Conservation (phyloP, 345 rosid species). For the Camelina neglecta region DNA sequence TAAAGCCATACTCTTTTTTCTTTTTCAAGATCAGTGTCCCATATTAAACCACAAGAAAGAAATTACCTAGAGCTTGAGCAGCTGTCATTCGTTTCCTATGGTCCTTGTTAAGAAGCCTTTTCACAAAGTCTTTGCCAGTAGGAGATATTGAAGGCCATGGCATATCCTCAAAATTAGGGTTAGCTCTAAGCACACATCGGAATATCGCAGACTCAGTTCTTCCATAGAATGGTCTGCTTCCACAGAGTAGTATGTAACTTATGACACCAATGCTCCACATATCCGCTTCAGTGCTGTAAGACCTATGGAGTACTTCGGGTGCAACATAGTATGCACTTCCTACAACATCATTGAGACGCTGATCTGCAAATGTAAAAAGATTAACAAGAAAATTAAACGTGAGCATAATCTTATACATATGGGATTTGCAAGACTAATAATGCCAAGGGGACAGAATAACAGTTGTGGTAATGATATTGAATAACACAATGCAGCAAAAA, state of each 20-base stretch:
- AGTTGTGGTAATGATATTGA: not conserved
- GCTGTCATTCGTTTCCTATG: slow-evolving; percentile 97
- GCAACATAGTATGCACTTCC: slow-evolving; percentile 99
- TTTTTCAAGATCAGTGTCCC: slow-evolving; percentile 15
- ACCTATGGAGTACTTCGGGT: slow-evolving; percentile 98
- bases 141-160: slow-evolving; percentile 93
- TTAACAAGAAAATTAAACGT: not conserved
- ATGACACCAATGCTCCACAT: slow-evolving; percentile 99
- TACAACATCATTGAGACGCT: slow-evolving; percentile 92
- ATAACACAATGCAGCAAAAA: slow-evolving; percentile 4
- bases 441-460: not conserved
- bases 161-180: slow-evolving; percentile 84
- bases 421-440: not conserved
- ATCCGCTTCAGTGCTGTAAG: slow-evolving; percentile 92
- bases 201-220: slow-evolving; percentile 96
- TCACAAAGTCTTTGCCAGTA: slow-evolving; percentile 89
- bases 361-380: slow-evolving; percentile 56
- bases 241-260: slow-evolving; percentile 87
- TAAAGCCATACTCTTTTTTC: slow-evolving; percentile 29
- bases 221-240: slow-evolving; percentile 97
- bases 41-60: not conserved
- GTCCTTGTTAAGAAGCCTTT: slow-evolving; percentile 93
- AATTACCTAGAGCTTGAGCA: slow-evolving; percentile 88
- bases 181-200: slow-evolving; percentile 90
- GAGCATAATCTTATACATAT: not conserved